Evolutionary conservation across 495 filamentous ascomycete genomes (phyloP).

Genomic region (Penicillium macrosclerotiorum): DNA sequence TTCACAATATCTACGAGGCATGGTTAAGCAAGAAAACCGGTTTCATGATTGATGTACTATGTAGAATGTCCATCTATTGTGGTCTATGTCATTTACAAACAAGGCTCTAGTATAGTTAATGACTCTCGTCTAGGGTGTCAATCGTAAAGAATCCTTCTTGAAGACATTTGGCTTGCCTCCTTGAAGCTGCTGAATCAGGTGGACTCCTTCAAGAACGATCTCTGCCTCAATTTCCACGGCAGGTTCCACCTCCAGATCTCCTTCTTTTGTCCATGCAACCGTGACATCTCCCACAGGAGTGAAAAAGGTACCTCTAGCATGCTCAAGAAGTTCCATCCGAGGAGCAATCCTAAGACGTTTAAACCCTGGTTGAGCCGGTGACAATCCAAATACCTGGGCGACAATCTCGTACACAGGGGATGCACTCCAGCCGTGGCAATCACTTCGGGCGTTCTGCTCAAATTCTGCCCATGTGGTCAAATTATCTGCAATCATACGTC

Average conservation of each 20-base stretch:
- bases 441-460: constrained; percentile 21
- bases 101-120: background rate
- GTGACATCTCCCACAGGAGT: constrained; percentile 5
- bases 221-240: constrained; percentile 7
- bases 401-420: constrained; percentile 26
- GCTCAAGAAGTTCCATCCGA: constrained; percentile 5
- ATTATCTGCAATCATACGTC: constrained; percentile 19
- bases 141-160: too few species aligned
- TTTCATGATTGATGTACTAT: background rate
- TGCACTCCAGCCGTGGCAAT: constrained; percentile 31
- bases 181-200: background rate
- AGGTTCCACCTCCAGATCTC: constrained; percentile 5
- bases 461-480: constrained; percentile 31
- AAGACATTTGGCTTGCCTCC: constrained; percentile 2
- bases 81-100: background rate
- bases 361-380: constrained; percentile 16
- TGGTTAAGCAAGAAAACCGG: too few species aligned
- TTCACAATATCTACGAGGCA: too few species aligned
- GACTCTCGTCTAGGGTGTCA: too few species aligned
- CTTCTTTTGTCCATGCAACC: constrained; percentile 7
- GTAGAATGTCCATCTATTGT: background rate
- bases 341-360: constrained; percentile 20
- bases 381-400: constrained; percentile 18
- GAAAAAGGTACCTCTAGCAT: constrained; percentile 7
- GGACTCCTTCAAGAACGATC: constrained; percentile 1